These are phyloP conservation scores for Pichia sporocuriosa DNA, from an alignment of 805 yeast genomes.

Conservation along the genomic window DNA sequence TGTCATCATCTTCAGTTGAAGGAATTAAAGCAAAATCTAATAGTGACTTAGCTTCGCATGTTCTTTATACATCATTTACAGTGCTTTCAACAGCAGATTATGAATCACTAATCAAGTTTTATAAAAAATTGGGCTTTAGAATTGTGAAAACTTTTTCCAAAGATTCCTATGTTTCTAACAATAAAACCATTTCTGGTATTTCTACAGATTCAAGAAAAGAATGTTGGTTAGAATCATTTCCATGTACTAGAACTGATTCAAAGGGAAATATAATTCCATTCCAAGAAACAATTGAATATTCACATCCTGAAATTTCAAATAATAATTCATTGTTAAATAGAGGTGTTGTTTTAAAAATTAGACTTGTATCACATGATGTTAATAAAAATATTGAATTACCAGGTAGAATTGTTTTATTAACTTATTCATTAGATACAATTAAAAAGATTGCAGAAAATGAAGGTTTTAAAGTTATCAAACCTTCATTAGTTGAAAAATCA, in stretches of 20 bases:
- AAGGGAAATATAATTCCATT: slow-evolving; percentile 25
- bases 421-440: slow-evolving; percentile 31
- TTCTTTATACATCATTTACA: slow-evolving; percentile 57
- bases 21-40: no score
- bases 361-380: slow-evolving; percentile 35
- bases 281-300: slow-evolving; percentile 31
- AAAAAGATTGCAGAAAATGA: slow-evolving; percentile 18
- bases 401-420: slow-evolving; percentile 35
- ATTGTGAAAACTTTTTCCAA: slow-evolving; percentile 55
- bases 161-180: slow-evolving; percentile 18
- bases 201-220: slow-evolving; percentile 63
- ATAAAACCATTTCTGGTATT: slow-evolving; percentile 35
- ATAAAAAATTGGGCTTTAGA: slow-evolving; percentile 53
- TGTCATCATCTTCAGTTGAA: no score
- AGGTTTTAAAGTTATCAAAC: slow-evolving; percentile 15
- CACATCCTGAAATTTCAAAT: slow-evolving; percentile 16
- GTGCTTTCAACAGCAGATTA: slow-evolving; percentile 45
- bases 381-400: slow-evolving; percentile 29
- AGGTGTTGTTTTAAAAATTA: slow-evolving; percentile 43
- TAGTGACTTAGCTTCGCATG: slow-evolving; percentile 15
- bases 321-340: slow-evolving; percentile 19
- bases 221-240: slow-evolving; percentile 67
- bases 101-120: slow-evolving; percentile 46
- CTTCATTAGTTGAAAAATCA: slow-evolving; percentile 9
- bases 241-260: slow-evolving; percentile 29